Conservation (phyloP, 176 grass and related monocot species). For the Eleusine indica region DNA sequence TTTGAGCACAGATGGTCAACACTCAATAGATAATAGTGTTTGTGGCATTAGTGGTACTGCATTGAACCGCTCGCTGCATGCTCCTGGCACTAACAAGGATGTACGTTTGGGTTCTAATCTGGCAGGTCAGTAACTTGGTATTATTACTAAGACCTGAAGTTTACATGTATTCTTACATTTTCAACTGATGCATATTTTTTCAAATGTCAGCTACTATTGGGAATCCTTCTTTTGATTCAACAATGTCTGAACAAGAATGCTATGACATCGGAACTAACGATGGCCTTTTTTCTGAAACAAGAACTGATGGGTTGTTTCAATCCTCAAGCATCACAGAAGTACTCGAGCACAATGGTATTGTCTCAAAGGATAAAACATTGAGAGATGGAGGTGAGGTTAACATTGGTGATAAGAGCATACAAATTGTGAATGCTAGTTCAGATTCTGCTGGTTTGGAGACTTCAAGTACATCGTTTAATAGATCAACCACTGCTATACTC, state of each 20-base stretch:
- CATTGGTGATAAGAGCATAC: too few relatives aligned
- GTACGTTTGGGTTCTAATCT: background rate
- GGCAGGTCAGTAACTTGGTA: background rate
- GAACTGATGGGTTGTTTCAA: too few relatives aligned
- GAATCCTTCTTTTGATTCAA: conserved; percentile 7
- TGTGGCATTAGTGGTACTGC: conserved; percentile 12
- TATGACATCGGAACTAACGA: too few relatives aligned
- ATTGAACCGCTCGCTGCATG: background rate
- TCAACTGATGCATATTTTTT: conserved; percentile 10
- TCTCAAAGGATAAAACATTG: too few relatives aligned
- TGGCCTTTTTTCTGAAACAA: too few relatives aligned
- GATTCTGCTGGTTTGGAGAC: too few relatives aligned
- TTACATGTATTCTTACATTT: background rate
- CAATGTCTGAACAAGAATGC: conserved; percentile 16
- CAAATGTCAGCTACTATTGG: conserved; percentile 17
- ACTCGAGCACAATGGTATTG: too few relatives aligned
- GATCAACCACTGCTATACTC: too few relatives aligned
- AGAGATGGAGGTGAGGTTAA: too few relatives aligned
- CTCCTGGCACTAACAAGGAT: conserved; percentile 12
- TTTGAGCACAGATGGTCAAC: background rate
- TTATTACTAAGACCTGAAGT: background rate
- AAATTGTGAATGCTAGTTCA: too few relatives aligned
- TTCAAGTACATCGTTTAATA: too few relatives aligned
- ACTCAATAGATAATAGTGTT: background rate
- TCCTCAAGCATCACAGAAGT: too few relatives aligned